Percentiles rank a stretch among this genome's conserved stretches.
Evolutionary conservation across 768 basidiomycete species (phyloP).

Genomic region (Suillus hirtellus): DNA sequence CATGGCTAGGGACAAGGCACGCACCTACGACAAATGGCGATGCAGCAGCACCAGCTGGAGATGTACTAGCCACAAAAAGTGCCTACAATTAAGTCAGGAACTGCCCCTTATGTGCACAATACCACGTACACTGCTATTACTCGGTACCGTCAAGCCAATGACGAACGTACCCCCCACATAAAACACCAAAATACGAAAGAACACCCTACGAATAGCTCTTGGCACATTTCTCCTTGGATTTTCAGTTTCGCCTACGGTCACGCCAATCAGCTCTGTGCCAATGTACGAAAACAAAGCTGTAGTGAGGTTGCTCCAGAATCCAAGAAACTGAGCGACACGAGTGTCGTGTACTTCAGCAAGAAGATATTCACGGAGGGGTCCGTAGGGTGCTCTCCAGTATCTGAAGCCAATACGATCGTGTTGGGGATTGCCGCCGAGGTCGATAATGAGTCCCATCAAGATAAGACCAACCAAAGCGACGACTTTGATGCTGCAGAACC

Average conservation of each 20-base stretch:
- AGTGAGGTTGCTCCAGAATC: conserved; percentile 33
- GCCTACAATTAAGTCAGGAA: conserved; percentile 20
- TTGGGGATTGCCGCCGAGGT: conserved; percentile 50
- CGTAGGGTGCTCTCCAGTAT: conserved; percentile 40
- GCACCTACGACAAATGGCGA: conserved; percentile 46
- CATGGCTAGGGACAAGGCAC: conserved; percentile 31
- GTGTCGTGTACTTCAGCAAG: conserved; percentile 35
- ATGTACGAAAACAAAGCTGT: conserved; percentile 36
- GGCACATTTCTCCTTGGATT: conserved; percentile 46
- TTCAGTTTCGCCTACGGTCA: conserved; percentile 36
- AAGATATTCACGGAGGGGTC: conserved; percentile 25
- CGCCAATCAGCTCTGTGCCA: conserved; percentile 42
- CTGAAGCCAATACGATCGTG: conserved; percentile 46
- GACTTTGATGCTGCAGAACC: conserved; percentile 49
- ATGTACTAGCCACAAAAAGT: conserved; percentile 28
- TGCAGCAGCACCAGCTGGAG: conserved; percentile 32
- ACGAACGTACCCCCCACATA: conserved; percentile 38
- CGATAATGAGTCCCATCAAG: conserved; percentile 51
- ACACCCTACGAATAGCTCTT: conserved; percentile 42
- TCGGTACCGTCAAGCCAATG: conserved; percentile 43
- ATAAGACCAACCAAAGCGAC: conserved; percentile 41
- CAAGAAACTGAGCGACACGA: conserved; percentile 35
- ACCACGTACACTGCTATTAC: conserved; percentile 35
- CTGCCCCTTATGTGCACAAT: conserved; percentile 15
- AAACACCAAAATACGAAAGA: conserved; percentile 34